Evolutionary conservation across 2,329 filamentous ascomycete genomes (phyloP).

Genomic region (Magnaporthiopsis poae): DNA sequence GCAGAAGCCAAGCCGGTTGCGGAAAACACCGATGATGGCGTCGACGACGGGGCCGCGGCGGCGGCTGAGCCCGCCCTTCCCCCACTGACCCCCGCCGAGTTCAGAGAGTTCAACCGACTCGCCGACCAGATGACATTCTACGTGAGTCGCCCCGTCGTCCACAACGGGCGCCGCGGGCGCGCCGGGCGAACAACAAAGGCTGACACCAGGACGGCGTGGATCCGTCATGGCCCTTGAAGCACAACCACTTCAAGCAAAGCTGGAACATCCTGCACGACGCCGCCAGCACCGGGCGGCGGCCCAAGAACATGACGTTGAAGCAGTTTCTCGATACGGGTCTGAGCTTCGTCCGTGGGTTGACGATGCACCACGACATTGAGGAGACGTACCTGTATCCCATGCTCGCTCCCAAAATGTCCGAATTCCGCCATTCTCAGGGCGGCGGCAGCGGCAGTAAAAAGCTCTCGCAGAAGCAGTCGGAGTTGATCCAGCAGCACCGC

Average conservation of each 20-base stretch:
- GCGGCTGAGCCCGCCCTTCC: slow-evolving; percentile 31
- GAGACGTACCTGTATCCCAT: slow-evolving; percentile 72
- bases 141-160: slow-evolving; percentile 33
- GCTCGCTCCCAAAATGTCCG: slow-evolving; percentile 67
- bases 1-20: neutral
- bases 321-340: slow-evolving; percentile 60
- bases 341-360: slow-evolving; percentile 62
- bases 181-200: neutral
- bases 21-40: neutral
- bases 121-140: slow-evolving; percentile 67
- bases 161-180: neutral
- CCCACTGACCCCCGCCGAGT: slow-evolving; percentile 56
- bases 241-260: slow-evolving; percentile 63
- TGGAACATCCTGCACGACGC: slow-evolving; percentile 65
- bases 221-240: slow-evolving; percentile 33
- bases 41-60: neutral
- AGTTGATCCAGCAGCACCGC: slow-evolving; percentile 64
- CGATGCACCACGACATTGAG: slow-evolving; percentile 72
- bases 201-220: neutral
- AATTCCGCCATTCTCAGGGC: slow-evolving; percentile 45
- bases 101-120: slow-evolving; percentile 60
- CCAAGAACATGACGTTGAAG: slow-evolving; percentile 53
- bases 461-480: slow-evolving; percentile 32
- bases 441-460: slow-evolving; percentile 12
- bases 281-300: slow-evolving; percentile 48